A percentile compares a stretch with the other conserved stretches of the same genome.
Conservation (phyloP, 192 early-diverging fungal species). For the Coemansia sp. region DNA sequence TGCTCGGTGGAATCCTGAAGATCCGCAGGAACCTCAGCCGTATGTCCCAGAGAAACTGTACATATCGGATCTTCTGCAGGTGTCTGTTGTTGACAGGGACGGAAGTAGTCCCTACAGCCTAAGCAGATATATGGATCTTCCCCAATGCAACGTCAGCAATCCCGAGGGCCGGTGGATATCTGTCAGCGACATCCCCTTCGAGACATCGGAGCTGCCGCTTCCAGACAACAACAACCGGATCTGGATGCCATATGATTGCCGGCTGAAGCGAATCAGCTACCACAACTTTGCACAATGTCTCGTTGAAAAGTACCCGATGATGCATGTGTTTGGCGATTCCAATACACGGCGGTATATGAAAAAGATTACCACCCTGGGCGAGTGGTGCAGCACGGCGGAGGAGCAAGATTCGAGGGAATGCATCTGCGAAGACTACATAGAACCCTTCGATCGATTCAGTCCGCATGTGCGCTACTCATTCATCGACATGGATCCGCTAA, state of each 20-base stretch:
- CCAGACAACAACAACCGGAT: slow-evolving; percentile 35
- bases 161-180: slow-evolving; percentile 52
- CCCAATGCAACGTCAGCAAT: slow-evolving; percentile 40
- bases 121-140: slow-evolving; percentile 36
- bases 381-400: slow-evolving; percentile 39
- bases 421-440: slow-evolving; percentile 50
- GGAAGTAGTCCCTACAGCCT: slow-evolving; percentile 9
- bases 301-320: slow-evolving; percentile 21
- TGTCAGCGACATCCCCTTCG: slow-evolving; percentile 17
- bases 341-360: slow-evolving; percentile 50
- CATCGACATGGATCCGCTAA: slow-evolving; percentile 5
- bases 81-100: slow-evolving; percentile 4
- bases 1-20: slow-evolving; percentile 51
- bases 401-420: slow-evolving; percentile 17
- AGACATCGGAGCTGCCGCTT: slow-evolving; percentile 5
- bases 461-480: neutral
- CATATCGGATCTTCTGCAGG: neutral
- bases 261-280: slow-evolving; percentile 35
- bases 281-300: slow-evolving; percentile 39
- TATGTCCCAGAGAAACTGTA: neutral
- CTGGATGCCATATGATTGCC: slow-evolving; percentile 56
- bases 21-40: slow-evolving; percentile 14
- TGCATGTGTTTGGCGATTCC: slow-evolving; percentile 56
- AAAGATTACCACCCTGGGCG: slow-evolving; percentile 43
- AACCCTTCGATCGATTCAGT: slow-evolving; percentile 2